Conservation (phyloP, 2,329 filamentous ascomycete species). For the Blastomyces silverae region DNA sequence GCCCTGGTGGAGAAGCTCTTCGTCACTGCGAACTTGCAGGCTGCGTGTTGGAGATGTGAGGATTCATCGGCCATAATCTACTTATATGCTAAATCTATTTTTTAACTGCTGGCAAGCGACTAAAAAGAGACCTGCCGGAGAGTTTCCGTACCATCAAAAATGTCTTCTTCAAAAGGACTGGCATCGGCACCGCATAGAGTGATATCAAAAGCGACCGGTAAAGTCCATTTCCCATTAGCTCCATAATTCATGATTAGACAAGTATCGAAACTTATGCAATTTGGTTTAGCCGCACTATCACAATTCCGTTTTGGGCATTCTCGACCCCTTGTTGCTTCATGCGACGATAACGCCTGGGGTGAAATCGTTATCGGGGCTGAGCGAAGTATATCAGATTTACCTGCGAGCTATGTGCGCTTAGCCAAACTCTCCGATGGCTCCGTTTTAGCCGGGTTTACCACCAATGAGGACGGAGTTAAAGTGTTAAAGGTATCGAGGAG, state of each 20-base stretch:
- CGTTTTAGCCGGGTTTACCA: constrained; percentile 44
- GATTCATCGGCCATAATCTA: neutral
- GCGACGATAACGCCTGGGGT: neutral
- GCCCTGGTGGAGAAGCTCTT: neutral
- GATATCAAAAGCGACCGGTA: neutral
- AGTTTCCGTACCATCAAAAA: neutral
- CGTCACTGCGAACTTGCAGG: neutral
- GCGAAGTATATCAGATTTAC: neutral
- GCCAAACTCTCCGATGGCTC: constrained; percentile 42
- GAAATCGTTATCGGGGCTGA: neutral
- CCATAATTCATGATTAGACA: neutral
- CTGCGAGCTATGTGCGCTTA: constrained; percentile 46
- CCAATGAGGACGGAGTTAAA: constrained; percentile 34
- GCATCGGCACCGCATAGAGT: neutral
- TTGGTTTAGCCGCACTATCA: constrained; percentile 14
- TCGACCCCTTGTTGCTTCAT: constrained; percentile 29
- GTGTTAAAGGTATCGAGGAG: constrained; percentile 42
- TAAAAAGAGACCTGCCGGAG: neutral
- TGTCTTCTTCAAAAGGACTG: neutral
- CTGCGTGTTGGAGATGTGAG: neutral
- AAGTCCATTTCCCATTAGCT: neutral
- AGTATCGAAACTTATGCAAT: neutral
- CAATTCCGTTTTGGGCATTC: constrained; percentile 24
- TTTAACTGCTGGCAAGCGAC: neutral
- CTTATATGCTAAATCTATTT: neutral